Conservation (phyloP, 768 basidiomycete species). For the Trametes cingulata region DNA sequence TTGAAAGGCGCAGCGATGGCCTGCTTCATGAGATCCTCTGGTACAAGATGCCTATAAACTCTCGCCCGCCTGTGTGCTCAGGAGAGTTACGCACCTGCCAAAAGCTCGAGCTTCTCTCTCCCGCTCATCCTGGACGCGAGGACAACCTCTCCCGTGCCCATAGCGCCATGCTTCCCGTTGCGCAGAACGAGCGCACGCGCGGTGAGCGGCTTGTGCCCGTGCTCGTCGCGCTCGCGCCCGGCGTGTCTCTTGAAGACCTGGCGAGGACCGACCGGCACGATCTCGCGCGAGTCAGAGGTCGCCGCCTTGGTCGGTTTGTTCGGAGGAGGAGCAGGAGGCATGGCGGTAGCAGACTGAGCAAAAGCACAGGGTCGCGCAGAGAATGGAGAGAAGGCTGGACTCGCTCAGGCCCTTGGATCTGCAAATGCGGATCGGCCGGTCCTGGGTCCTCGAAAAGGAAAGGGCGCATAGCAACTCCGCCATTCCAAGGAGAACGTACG, state of each 20-base stretch:
- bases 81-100: conserved; percentile 56
- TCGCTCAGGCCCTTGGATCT: background rate
- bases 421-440: background rate
- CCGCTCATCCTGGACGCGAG: conserved; percentile 63
- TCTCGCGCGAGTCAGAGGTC: conserved; percentile 36
- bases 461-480: no score
- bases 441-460: background rate
- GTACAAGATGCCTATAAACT: background rate
- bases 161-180: conserved; percentile 72
- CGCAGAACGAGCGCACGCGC: conserved; percentile 72
- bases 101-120: conserved; percentile 76
- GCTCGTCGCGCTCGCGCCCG: conserved; percentile 45
- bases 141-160: conserved; percentile 68
- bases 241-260: conserved; percentile 42
- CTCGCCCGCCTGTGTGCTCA: background rate
- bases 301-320: conserved; percentile 17
- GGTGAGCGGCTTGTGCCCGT: conserved; percentile 61
- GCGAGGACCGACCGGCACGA: conserved; percentile 57
- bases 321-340: conserved; percentile 23
- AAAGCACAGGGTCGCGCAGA: background rate
- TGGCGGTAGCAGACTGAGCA: background rate
- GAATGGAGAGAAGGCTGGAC: background rate
- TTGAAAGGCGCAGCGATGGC: conserved; percentile 67
- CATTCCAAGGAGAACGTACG: no score
- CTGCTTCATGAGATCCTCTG: conserved; percentile 68